Conservation (phyloP, 2,329 filamentous ascomycete species). For the Calonectria pteridis region DNA sequence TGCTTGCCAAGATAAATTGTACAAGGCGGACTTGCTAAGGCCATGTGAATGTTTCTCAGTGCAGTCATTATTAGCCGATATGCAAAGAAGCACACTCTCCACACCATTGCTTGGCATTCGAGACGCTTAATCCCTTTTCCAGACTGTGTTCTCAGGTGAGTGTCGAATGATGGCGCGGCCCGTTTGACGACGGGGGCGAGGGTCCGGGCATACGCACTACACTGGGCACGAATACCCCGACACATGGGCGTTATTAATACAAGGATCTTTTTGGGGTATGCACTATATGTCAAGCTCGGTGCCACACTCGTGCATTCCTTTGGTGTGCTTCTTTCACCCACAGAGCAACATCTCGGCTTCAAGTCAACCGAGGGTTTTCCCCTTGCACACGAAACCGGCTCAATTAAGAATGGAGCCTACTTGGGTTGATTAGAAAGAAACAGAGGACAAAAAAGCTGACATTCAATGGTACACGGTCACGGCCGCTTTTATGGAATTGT, state of each 20-base stretch:
- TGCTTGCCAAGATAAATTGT: neutral
- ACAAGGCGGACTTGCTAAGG: neutral
- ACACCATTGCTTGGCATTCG: neutral
- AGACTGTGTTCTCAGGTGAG: neutral
- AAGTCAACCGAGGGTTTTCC: neutral
- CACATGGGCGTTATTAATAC: neutral
- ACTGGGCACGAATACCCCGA: neutral
- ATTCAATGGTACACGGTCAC: neutral
- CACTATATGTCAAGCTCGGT: neutral
- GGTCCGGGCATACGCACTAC: neutral
- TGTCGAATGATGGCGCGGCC: neutral
- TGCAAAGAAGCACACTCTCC: neutral
- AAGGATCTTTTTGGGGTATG: neutral
- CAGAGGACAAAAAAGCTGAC: neutral
- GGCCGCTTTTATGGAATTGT: neutral
- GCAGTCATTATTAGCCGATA: neutral
- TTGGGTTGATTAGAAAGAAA: neutral
- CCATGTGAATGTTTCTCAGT: neutral
- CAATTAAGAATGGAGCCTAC: neutral
- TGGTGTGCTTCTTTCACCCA: neutral
- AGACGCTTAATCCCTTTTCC: neutral
- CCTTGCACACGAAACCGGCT: neutral
- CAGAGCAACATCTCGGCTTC: neutral
- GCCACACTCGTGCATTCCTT: neutral
- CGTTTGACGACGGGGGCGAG: neutral